Conservation (phyloP, 1,284 basidiomycete species). For the Hymenochaete sp. region DNA sequence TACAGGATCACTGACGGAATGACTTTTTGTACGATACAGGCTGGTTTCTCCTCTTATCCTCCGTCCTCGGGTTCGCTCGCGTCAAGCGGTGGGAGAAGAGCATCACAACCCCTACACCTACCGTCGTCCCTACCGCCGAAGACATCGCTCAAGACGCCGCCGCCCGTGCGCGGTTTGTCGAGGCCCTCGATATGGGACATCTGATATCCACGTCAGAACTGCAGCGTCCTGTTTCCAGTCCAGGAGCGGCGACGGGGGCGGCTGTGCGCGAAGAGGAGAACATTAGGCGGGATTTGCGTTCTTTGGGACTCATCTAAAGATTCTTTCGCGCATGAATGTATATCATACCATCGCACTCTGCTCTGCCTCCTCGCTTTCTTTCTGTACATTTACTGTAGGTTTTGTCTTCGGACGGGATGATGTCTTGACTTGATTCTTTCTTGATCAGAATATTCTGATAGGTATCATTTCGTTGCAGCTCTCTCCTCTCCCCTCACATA, state of each 20-base stretch:
- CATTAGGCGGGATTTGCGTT: constrained; percentile 19
- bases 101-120: constrained; percentile 33
- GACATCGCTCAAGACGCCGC: constrained; percentile 38
- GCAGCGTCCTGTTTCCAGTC: constrained; percentile 31
- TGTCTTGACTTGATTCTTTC: constrained; percentile 3
- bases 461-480: too few species aligned
- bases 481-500: too few species aligned
- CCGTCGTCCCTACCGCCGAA: constrained; percentile 31
- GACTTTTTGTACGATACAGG: constrained; percentile 35
- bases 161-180: constrained; percentile 41
- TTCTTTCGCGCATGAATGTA: too few species aligned
- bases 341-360: neutral
- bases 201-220: constrained; percentile 20
- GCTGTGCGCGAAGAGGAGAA: constrained; percentile 23
- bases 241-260: too few species aligned
- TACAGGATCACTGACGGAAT: neutral
- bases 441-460: too few species aligned
- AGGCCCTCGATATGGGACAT: constrained; percentile 36
- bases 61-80: constrained; percentile 74
- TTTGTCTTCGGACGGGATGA: neutral
- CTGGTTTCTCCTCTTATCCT: constrained; percentile 83
- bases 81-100: constrained; percentile 74
- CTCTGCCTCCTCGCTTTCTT: neutral
- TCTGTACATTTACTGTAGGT: neutral
- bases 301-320: constrained; percentile 17